Conservation (phyloP, 441 rosid species). For the Gossypium lobatum region DNA sequence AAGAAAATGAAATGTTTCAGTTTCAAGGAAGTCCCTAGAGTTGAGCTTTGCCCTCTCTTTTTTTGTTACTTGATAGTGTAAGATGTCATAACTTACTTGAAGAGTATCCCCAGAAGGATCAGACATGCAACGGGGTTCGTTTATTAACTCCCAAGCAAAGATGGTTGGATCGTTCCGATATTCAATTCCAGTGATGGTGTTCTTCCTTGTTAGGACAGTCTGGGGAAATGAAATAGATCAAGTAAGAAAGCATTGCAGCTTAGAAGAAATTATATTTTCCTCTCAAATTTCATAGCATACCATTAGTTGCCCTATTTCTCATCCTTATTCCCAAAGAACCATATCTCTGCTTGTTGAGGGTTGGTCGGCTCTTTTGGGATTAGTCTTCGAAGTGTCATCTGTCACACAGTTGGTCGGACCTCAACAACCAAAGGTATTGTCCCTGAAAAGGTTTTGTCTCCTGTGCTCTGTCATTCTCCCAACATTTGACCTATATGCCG, state of each 20-base stretch:
- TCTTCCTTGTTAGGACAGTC: conserved; percentile 73
- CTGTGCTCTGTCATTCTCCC: too few relatives aligned
- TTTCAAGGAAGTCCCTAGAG: neutral
- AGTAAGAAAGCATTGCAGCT: conserved; percentile 2
- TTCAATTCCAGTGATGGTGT: conserved; percentile 73
- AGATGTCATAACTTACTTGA: conserved; percentile 50
- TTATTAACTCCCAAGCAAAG: conserved; percentile 93
- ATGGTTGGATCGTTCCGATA: conserved; percentile 86
- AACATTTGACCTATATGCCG: too few relatives aligned
- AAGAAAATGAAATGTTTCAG: neutral
- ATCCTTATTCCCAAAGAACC: neutral
- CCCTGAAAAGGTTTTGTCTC: too few relatives aligned
- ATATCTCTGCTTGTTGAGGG: too few relatives aligned
- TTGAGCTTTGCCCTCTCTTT: neutral
- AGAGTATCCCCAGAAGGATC: conserved; percentile 90
- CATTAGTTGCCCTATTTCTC: neutral
- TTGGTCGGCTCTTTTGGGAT: too few relatives aligned
- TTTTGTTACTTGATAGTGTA: neutral
- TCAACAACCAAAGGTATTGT: too few relatives aligned
- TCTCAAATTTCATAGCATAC: neutral
- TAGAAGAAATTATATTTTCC: neutral
- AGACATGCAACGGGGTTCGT: conserved; percentile 86
- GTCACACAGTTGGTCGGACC: too few relatives aligned
- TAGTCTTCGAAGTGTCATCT: too few relatives aligned
- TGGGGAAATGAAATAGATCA: conserved; percentile 25